phyloP scores from a whole-genome alignment of 345 rosid species.

The Boechera divaricarpa region DNA sequence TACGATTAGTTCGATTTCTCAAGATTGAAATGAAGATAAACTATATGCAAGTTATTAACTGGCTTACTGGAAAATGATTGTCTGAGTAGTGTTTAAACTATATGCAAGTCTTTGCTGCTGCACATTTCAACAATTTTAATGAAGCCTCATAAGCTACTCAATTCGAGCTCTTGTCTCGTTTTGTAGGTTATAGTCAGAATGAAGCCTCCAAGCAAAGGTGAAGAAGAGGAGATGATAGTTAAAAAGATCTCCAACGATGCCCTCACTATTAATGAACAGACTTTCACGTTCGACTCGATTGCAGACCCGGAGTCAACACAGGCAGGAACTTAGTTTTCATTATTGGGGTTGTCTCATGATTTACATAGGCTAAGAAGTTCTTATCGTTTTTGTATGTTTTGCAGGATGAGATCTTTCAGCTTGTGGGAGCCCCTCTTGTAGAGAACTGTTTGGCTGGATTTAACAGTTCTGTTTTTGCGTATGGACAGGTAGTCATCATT shows the following conservation, averaged over 20 bases:
- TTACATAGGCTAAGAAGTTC: conserved; percentile 23
- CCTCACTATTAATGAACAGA: conserved; percentile 73
- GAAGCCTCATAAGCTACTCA: neutral
- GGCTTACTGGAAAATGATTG: conserved; percentile 4
- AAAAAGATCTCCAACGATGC: conserved; percentile 70
- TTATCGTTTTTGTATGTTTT: conserved; percentile 6
- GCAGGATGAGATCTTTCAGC: conserved; percentile 86
- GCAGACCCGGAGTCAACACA: conserved; percentile 82
- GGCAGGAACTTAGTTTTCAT: conserved; percentile 44
- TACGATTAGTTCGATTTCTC: conserved; percentile 11
- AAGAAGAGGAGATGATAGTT: conserved; percentile 72
- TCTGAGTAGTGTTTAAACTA: neutral
- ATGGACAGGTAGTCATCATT: conserved; percentile 76
- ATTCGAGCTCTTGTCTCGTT: neutral
- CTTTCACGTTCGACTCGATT: conserved; percentile 86
- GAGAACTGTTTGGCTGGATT: conserved; percentile 98
- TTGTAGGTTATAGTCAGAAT: conserved; percentile 84
- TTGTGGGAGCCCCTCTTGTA: conserved; percentile 87
- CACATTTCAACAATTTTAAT: neutral
- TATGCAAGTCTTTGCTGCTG: neutral
- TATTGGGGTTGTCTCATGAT: neutral
- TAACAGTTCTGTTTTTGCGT: conserved; percentile 97
- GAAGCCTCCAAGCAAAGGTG: conserved; percentile 81
- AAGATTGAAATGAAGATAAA: neutral
- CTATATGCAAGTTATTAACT: neutral